Evolutionary conservation across 2,329 filamentous ascomycete species (phyloP), one percentile per base, ranked within the genome.

Genomic region (Calonectria naviculata): DNA sequence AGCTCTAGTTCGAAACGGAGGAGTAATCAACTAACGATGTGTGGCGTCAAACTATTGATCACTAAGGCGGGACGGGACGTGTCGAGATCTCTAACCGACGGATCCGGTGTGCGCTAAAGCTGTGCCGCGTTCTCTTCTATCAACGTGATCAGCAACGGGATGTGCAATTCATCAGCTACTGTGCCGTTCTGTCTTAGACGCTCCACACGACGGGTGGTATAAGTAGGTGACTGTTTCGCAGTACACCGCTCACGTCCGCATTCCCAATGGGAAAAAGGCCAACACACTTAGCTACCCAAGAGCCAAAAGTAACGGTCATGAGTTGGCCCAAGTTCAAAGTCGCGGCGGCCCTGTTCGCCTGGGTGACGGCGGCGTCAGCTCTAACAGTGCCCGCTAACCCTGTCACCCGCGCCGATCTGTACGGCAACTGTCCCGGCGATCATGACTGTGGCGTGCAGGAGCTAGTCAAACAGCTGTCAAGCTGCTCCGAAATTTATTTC

Each of bases 401-500:
- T 3, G 44, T 67, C 5, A 28, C 54, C 17, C 65, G 70, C 29
- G 28, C 70, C 72, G 61, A 78, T 65, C 61, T 68, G 34, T 19
- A 68, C 38, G 72, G 76, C 36, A 62, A 73, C n/a, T 76, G 74
- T 1, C 71, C 74, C 0, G 29, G 24, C 19, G 73, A 78, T 34
- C 34, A 58, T 5, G 29, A 73, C 15, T 61, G 65, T 8, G 73
- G 77, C 7, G 21, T 58, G 17, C 21, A 38, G 24, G 24, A n/a
- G 7, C 79, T 85, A 13, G 74, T 71, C 0, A 41, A 71, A n/a
- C 77, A 74, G 49, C 79, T 86, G 7, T 88, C 87, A 1, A 52
- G 70, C 17, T 70, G 68, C 2, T 84, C 86, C 17, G 79, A 85
- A 72, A 75, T 88, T 38, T 86, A 85, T 73, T 80, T 76, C 21